Evolutionary conservation across 352 stramenopile genomes (phyloP).

Genomic region (Globisporangium spinosum): DNA sequence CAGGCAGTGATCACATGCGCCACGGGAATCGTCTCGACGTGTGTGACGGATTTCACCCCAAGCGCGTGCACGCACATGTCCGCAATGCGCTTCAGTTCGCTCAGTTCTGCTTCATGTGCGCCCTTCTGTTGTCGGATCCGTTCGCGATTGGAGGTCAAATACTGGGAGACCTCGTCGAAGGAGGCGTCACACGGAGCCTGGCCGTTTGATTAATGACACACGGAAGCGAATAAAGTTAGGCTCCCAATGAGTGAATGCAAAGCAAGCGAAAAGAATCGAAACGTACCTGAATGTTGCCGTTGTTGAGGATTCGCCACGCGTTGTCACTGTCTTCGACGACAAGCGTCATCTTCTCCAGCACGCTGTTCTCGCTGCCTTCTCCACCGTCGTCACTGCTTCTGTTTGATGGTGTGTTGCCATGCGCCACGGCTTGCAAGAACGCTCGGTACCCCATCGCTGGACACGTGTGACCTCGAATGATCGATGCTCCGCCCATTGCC

Average conservation of each 20-base stretch:
- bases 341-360: conserved; percentile 38
- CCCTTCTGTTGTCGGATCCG: conserved; percentile 28
- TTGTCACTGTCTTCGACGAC: conserved; percentile 43
- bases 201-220: neutral
- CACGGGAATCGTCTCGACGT: conserved; percentile 31
- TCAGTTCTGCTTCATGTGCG: conserved; percentile 25
- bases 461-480: conserved; percentile 47
- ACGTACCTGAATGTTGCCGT: conserved; percentile 34
- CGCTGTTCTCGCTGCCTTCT: conserved; percentile 3
- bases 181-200: conserved; percentile 26
- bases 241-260: neutral
- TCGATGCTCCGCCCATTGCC: conserved; percentile 26
- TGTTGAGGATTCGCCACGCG: conserved; percentile 39
- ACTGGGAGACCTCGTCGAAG: conserved; percentile 24
- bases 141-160: conserved; percentile 23
- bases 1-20: conserved; percentile 29
- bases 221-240: neutral
- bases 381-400: neutral
- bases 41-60: conserved; percentile 30
- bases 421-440: conserved; percentile 45
- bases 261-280: neutral
- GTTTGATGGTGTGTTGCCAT: conserved; percentile 12
- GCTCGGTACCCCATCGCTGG: conserved; percentile 43
- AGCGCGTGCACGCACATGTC: conserved; percentile 34
- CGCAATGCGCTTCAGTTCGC: conserved; percentile 34